Evolutionary conservation across 768 basidiomycete species (phyloP).

Genomic region (Xanthoconium stramineum): DNA sequence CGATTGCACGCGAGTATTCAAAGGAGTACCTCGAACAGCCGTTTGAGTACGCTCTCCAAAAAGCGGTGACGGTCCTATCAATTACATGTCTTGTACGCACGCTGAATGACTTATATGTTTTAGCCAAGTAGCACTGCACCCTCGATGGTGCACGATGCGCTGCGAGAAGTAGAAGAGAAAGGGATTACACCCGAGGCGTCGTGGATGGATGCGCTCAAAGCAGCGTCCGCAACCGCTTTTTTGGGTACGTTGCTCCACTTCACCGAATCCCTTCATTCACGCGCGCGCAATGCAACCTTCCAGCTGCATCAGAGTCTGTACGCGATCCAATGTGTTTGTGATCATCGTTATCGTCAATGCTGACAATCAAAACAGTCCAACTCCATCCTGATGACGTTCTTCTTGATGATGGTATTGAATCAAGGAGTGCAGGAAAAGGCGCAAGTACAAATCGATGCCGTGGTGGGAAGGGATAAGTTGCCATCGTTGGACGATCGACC

Average conservation of each 20-base stretch:
- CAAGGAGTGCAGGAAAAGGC: not conserved
- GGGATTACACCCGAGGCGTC: not conserved
- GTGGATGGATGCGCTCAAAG: not conserved
- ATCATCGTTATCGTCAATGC: not conserved
- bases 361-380: not conserved
- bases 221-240: not conserved
- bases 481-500: slow-evolving; percentile 5
- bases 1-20: not conserved
- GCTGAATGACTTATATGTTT: too few relatives aligned
- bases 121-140: not conserved
- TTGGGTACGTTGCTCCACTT: not conserved
- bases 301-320: not conserved
- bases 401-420: slow-evolving; percentile 12
- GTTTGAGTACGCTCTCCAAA: not conserved
- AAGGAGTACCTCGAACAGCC: not conserved
- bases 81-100: not conserved
- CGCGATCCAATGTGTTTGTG: not conserved
- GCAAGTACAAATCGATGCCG: slow-evolving; percentile 7
- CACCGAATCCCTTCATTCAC: not conserved
- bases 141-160: not conserved
- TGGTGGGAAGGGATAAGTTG: slow-evolving; percentile 3
- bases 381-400: slow-evolving; percentile 3
- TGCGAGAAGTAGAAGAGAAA: not conserved
- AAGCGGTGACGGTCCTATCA: not conserved
- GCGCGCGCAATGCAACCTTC: not conserved